Conservation (phyloP, 305 asterid species). For the Plantago coronopus region DNA sequence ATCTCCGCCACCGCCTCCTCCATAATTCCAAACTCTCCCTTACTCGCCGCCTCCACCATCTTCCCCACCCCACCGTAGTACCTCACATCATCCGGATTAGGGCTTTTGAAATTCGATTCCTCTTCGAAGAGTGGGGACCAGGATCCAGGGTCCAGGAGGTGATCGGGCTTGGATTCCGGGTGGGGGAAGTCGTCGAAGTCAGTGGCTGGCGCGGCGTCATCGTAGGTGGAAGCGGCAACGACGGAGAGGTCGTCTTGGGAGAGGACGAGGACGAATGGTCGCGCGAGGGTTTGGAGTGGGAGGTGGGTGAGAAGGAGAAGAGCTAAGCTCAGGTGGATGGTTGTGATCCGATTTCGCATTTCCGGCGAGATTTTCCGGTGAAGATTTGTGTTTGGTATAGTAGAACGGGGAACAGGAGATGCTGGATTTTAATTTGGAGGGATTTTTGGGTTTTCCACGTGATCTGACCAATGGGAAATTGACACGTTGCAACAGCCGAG, state of each 20-base stretch:
- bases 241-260: slow-evolving; percentile 74
- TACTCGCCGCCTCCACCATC: slow-evolving; percentile 63
- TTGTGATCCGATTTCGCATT: slow-evolving; percentile 34
- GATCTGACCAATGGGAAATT: background rate
- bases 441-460: slow-evolving; percentile 2
- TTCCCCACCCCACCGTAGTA: slow-evolving; percentile 64
- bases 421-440: background rate
- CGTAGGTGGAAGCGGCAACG: slow-evolving; percentile 33
- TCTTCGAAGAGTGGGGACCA: slow-evolving; percentile 91
- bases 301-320: slow-evolving; percentile 45
- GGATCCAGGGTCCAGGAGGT: slow-evolving; percentile 80
- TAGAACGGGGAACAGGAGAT: background rate
- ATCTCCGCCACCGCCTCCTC: slow-evolving; percentile 74
- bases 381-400: background rate
- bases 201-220: slow-evolving; percentile 33
- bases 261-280: slow-evolving; percentile 67
- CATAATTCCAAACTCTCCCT: slow-evolving; percentile 62
- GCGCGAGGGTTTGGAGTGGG: slow-evolving; percentile 43
- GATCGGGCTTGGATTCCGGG: slow-evolving; percentile 63
- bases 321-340: slow-evolving; percentile 27
- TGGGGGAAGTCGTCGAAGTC: slow-evolving; percentile 57
- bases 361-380: slow-evolving; percentile 18
- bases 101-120: slow-evolving; percentile 32
- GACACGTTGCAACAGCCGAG: background rate
- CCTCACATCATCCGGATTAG: slow-evolving; percentile 28